Conservation (phyloP, 768 basidiomycete genomes). For the Mycena rebaudengoi region DNA sequence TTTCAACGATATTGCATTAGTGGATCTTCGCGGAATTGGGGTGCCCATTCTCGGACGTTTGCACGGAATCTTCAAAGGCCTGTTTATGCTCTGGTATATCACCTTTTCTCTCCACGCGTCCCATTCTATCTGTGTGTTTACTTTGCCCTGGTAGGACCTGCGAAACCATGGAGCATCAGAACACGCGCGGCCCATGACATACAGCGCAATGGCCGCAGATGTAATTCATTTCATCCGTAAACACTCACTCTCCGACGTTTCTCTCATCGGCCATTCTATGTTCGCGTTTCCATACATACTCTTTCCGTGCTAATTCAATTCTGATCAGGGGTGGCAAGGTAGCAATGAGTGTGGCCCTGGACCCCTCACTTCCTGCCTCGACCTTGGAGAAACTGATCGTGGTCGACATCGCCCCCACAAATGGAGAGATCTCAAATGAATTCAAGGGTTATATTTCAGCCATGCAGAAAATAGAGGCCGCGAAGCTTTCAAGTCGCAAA, state of each 20-base stretch:
- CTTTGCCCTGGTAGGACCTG: too few relatives aligned
- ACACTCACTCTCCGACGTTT: conserved; percentile 64
- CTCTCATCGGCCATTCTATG: conserved; percentile 93
- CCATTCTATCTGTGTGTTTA: background rate
- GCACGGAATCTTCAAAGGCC: conserved; percentile 68
- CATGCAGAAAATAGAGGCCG: conserved; percentile 78
- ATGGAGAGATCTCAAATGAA: conserved; percentile 64
- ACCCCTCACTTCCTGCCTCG: conserved; percentile 48
- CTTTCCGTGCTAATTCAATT: conserved; percentile 1
- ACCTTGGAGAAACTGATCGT: conserved; percentile 69
- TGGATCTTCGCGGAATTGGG: conserved; percentile 92
- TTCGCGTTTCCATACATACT: conserved; percentile 44
- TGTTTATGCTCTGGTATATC: conserved; percentile 75
- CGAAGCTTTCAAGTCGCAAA: conserved; percentile 64
- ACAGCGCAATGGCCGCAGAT: conserved; percentile 82
- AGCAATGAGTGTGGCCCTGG: conserved; percentile 74
- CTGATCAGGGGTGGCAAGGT: conserved; percentile 82
- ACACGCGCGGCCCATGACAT: conserved; percentile 76
- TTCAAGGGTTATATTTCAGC: conserved; percentile 72
- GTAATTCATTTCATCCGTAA: conserved; percentile 71
- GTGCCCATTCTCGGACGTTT: conserved; percentile 80
- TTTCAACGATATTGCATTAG: conserved; percentile 47
- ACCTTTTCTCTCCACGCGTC: background rate
- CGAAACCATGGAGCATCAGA: conserved; percentile 92
- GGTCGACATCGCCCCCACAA: conserved; percentile 84